Evolutionary conservation across 129 eudicot genomes (phyloP).

Genomic region (Flaveria bidentis): DNA sequence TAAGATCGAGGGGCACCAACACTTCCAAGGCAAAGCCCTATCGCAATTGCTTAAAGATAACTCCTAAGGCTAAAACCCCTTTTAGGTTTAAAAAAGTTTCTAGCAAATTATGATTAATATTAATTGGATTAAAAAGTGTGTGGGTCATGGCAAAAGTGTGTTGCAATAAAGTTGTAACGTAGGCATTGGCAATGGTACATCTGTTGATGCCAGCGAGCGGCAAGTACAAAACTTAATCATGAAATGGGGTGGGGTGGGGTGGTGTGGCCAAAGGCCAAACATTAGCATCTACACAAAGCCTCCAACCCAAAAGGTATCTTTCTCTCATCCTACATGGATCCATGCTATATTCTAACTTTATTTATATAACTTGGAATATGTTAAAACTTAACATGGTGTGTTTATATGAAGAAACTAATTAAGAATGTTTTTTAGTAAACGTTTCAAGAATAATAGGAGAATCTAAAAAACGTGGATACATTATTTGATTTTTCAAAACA

Average conservation of each 20-base stretch:
- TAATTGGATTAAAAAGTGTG: slow-evolving; percentile 17
- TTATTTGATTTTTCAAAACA: too few relatives aligned
- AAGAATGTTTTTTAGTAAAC: too few relatives aligned
- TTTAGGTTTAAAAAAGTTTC: not conserved
- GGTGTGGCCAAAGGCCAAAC: slow-evolving; percentile 18
- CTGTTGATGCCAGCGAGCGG: slow-evolving; percentile 37
- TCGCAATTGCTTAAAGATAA: not conserved
- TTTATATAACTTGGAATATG: not conserved
- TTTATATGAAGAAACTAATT: too few relatives aligned
- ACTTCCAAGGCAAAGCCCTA: too few relatives aligned
- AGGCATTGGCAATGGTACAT: slow-evolving; percentile 23
- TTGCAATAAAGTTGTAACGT: slow-evolving; percentile 15
- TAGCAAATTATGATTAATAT: slow-evolving; percentile 9
- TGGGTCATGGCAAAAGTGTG: not conserved
- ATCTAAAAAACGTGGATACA: too few relatives aligned
- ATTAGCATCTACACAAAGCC: slow-evolving; percentile 27
- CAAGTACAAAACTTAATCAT: slow-evolving; percentile 38
- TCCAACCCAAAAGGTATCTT: slow-evolving; percentile 30
- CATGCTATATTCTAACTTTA: not conserved
- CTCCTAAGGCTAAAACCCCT: slow-evolving; percentile 3
- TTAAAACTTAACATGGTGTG: too few relatives aligned
- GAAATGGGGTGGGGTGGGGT: slow-evolving; percentile 24
- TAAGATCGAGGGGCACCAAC: too few relatives aligned
- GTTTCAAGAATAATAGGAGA: too few relatives aligned
- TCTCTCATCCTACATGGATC: not conserved